Base-by-base conservation (phyloP, 805 yeast species). In the Helenozyma baotianmanensis region DNA sequence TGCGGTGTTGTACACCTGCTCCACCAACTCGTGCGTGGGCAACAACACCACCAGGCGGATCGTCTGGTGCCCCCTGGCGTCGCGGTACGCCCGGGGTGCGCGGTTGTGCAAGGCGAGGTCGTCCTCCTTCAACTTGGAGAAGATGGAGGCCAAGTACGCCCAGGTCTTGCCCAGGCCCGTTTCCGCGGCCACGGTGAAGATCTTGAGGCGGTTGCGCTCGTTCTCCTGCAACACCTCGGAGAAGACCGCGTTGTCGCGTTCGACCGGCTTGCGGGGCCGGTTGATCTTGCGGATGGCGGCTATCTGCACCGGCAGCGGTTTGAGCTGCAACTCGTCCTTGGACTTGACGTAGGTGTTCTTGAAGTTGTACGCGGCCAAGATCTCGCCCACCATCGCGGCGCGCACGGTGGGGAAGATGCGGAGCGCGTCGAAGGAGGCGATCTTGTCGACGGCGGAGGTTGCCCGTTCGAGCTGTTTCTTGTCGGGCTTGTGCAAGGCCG, bases 81-180 rank as follows among this genome's bases (percentile, higher is more conserved):
- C 51, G 10, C 35, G 45, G 43, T 51, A 63, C 17, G 35, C 38
- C 2, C 17, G 42, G 9, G 40, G 36, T 9, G 49, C 45, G 12
- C 34, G 38, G 14, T 44, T 42, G 40, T 50, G 62, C 2, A 47
- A 29, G 6, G 46, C 47, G 9, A 56, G 38, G 36, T 80, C 79
- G 31, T 73, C 76, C 37, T 80, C 78, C 39, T 77, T 74, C 42
- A 89, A 57, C 42, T 74, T 76, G 29, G 86, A 82, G 23, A 89
- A 42, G 22, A 90, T 42, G 0, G 96, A 89, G 0, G 83, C 77
- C 39, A 92, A 53, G 51, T 89, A 90, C 0, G 97, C 88, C 79
- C 95, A 78, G 0, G 98, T 90, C 53, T 90, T 90, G 7, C 98
- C 98, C 0, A 95, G 82, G 0, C 98, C 98, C 0, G 98, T 90